These are phyloP conservation scores for Fusarium hainanense DNA, from an alignment of 2,329 filamentous ascomycete genomes.

Conservation along the genomic window DNA sequence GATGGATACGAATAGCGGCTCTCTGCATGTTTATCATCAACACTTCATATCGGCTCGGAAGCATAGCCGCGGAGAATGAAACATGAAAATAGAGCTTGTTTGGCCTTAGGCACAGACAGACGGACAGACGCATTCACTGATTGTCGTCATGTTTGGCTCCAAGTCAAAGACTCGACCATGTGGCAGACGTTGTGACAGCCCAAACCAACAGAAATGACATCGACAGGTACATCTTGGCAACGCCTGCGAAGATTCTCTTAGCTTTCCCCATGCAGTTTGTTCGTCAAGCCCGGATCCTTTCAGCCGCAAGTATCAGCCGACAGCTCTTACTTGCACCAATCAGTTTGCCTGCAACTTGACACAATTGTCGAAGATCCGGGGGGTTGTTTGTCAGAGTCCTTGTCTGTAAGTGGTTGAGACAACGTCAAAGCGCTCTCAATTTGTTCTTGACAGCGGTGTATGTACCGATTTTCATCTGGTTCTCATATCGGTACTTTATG, in stretches of 20 bases:
- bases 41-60: neutral
- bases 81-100: neutral
- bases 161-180: neutral
- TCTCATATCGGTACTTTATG: neutral
- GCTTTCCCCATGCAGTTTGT: neutral
- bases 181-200: neutral
- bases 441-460: neutral
- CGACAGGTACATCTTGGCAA: neutral
- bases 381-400: constrained; percentile 13
- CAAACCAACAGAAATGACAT: neutral
- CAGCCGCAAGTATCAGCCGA: neutral
- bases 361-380: neutral
- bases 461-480: neutral
- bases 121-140: neutral
- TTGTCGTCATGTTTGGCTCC: neutral
- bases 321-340: neutral
- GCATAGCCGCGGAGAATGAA: neutral
- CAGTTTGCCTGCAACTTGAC: neutral
- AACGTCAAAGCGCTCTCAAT: neutral
- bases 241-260: neutral
- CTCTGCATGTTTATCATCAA: neutral
- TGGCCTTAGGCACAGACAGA: neutral
- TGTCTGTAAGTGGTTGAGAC: neutral
- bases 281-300: neutral
- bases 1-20: neutral